These are phyloP conservation scores for Phialocephala sp. DNA, from an alignment of 2,329 filamentous ascomycete genomes.

Conservation along the genomic window DNA sequence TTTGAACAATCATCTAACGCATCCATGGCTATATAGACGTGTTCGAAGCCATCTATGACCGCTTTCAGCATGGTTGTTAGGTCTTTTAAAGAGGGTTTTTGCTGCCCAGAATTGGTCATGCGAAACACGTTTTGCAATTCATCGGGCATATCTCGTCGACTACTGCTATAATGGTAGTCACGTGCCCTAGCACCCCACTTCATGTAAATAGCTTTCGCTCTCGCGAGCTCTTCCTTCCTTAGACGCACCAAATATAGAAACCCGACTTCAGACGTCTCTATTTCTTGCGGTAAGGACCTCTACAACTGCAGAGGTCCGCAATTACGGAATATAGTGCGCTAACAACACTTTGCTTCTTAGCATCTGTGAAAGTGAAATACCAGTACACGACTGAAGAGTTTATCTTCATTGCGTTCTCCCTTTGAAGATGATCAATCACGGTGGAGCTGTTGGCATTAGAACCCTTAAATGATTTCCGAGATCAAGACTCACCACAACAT, in stretches of 20 bases:
- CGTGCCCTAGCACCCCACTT: too few relatives aligned
- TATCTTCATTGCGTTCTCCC: neutral
- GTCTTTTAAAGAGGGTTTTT: neutral
- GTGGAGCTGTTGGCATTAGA: neutral
- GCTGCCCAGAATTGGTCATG: slow-evolving; percentile 5
- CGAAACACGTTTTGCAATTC: neutral
- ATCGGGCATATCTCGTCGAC: slow-evolving; percentile 15
- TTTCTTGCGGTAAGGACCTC: too few relatives aligned
- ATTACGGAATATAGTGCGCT: slow-evolving; percentile 23
- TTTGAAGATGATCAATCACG: neutral
- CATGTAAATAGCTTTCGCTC: too few relatives aligned
- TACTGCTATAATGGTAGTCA: too few relatives aligned
- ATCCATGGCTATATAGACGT: neutral
- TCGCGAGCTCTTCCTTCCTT: too few relatives aligned
- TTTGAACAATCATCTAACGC: neutral
- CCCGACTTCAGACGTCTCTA: too few relatives aligned
- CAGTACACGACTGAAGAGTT: neutral
- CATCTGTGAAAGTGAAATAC: neutral
- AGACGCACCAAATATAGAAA: too few relatives aligned
- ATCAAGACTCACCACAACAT: neutral
- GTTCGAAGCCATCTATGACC: neutral
- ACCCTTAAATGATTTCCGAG: neutral
- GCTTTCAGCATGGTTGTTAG: neutral
- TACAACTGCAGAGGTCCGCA: slow-evolving; percentile 20
- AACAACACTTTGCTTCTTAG: slow-evolving; percentile 1